Conservation (phyloP, 2,329 filamentous ascomycete genomes). For the Exophiala sideris region DNA sequence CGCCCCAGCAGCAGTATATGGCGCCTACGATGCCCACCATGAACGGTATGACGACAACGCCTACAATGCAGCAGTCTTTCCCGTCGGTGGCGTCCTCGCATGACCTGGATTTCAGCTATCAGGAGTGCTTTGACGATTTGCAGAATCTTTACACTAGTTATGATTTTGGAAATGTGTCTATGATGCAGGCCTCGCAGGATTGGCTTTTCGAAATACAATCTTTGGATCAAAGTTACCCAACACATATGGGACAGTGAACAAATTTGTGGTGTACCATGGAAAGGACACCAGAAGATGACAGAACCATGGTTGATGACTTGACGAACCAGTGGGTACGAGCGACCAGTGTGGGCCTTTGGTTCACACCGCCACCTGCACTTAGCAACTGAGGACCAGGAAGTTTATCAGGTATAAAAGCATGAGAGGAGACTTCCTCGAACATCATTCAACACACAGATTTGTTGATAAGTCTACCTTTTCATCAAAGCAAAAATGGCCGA, state of each 20-base stretch:
- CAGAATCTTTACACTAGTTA: slow-evolving; percentile 4
- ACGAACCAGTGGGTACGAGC: no score
- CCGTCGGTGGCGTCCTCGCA: neutral
- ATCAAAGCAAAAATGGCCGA: no score
- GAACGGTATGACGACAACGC: neutral
- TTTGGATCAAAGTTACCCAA: neutral
- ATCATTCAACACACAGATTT: no score
- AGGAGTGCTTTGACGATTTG: slow-evolving; percentile 1
- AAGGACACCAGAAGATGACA: no score
- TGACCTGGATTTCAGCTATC: slow-evolving; percentile 3
- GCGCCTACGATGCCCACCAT: neutral
- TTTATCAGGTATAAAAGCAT: no score
- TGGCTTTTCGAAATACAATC: slow-evolving; percentile 6
- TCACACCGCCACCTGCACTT: no score
- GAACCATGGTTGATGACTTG: no score
- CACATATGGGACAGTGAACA: neutral
- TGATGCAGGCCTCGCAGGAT: slow-evolving; percentile 26
- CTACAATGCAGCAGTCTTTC: slow-evolving; percentile 2
- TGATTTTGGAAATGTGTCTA: slow-evolving; percentile 3
- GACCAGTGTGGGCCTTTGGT: no score
- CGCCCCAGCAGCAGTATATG: neutral
- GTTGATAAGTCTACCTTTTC: no score
- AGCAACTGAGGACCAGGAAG: no score
- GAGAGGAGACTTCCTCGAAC: no score
- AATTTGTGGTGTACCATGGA: no score